These are phyloP conservation scores for Comarum palustre DNA, from an alignment of 306 rosid genomes.

Conservation along the genomic window DNA sequence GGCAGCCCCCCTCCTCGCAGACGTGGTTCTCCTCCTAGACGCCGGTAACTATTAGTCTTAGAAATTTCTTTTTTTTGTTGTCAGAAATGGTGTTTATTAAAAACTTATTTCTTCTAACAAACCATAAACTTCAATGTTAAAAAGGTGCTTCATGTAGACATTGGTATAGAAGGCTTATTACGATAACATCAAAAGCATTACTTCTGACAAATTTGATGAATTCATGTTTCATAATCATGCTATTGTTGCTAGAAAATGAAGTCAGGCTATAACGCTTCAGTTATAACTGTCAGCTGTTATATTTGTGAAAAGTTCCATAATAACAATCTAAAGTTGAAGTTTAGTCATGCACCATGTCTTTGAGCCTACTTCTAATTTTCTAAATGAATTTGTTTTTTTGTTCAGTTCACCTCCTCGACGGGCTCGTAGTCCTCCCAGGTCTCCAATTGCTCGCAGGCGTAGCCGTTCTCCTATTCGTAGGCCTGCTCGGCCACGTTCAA, in stretches of 20 bases:
- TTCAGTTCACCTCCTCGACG: constrained; percentile 82
- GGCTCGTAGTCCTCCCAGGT: constrained; percentile 89
- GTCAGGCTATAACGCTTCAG: not conserved
- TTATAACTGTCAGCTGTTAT: too few species aligned
- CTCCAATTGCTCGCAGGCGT: constrained; percentile 79
- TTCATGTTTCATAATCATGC: not conserved
- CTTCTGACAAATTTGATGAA: not conserved
- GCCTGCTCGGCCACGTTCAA: constrained; percentile 74
- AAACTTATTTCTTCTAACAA: not conserved
- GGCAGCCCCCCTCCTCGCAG: constrained; percentile 90
- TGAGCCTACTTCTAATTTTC: not conserved
- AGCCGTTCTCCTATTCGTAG: constrained; percentile 90
- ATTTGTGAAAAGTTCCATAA: not conserved
- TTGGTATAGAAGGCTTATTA: not conserved
- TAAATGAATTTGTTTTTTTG: constrained; percentile 17
- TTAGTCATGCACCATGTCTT: not conserved
- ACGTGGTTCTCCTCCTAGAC: constrained; percentile 80
- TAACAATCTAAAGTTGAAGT: not conserved
- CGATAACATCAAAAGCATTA: not conserved
- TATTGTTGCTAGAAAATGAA: not conserved
- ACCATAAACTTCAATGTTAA: not conserved
- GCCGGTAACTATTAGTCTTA: constrained; percentile 53
- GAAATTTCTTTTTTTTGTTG: not conserved
- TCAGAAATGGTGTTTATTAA: not conserved
- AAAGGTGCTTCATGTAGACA: not conserved